Conservation (phyloP, 179 eudicot genomes). For the Pouteria campechiana region DNA sequence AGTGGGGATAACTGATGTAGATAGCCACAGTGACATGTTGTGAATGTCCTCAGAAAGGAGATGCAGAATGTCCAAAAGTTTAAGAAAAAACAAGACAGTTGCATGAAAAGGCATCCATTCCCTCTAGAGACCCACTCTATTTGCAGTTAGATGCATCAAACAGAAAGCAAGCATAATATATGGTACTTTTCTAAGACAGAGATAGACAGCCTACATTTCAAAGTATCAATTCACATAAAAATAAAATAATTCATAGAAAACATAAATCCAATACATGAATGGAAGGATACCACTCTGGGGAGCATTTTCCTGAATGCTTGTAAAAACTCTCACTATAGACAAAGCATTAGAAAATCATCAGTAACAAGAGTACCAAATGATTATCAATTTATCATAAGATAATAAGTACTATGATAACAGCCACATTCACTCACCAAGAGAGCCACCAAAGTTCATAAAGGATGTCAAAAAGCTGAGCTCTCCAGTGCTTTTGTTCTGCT, state of each 20-base stretch:
- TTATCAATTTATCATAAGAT: neutral
- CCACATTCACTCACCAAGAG: conserved; percentile 48
- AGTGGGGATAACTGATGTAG: no score
- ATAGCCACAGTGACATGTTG: no score
- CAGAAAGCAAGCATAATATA: no score
- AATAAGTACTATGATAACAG: neutral
- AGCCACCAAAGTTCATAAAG: conserved; percentile 83
- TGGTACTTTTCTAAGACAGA: no score
- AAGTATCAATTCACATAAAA: no score
- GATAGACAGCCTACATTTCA: no score
- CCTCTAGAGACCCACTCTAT: no score
- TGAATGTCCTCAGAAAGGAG: no score
- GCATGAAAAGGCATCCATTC: neutral
- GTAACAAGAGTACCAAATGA: conserved; percentile 1
- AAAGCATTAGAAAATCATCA: conserved; percentile 1
- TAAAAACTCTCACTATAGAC: conserved; percentile 78
- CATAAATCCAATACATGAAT: neutral
- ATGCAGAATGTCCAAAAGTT: no score
- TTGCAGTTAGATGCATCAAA: no score
- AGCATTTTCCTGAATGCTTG: conserved; percentile 93
- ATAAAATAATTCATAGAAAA: neutral
- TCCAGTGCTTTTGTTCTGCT: conserved; percentile 91
- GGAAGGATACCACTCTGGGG: conserved; percentile 76
- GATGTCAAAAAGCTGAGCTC: conserved; percentile 83
- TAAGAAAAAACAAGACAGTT: no score